Base-by-base conservation (phyloP, 768 basidiomycete species). In the Russula compacta region DNA sequence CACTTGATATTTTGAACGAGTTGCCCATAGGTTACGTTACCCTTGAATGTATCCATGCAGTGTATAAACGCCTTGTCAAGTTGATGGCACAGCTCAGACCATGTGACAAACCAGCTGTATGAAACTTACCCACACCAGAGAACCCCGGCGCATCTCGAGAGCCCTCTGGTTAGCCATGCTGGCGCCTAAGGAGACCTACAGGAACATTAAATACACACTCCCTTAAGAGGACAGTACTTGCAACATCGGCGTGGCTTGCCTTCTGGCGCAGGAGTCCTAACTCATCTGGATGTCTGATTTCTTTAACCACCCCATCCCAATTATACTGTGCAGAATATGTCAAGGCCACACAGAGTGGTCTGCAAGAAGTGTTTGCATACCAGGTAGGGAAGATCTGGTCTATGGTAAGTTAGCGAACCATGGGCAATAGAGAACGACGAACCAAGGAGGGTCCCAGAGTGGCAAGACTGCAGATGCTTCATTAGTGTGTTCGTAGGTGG, bases 371-470 rank as follows among this genome's bases (percentile, higher is more conserved):
- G 15, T 3, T 6, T 15, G 6, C 50, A 15, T 51, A 58, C 57
- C 8, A 43, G 5, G 9, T 43, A 43, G 43, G 43, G 43, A 43
- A 43, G 43, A 43, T 7, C 43, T 43, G 5, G n/a, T 2, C 4
- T 19, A 32, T 32, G 24, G 24, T 48, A 29, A 7, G 24, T 14
- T n/a, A 43, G 43, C 43, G 8, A 46, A n/a, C 3, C 33, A 32
- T 11, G 15, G 6, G 4, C 3, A 43, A 36, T n/a, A 1, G 19
- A 35, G 21, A 19, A 21, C 2, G 39, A 40, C 59, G 10, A 3
- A 60, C 59, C 39, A 9, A 60, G 47, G 21, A 43, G 19, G 9
- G 59, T 49, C 4, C 32, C 59, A 3, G 53, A 55, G 35, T 60
- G 46, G 6, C 47, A 42, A 10, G 14, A 42, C 59, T 60, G 14